phyloP scores from a whole-genome alignment of 2,329 filamentous ascomycete species.

The Cladosporium sp. region DNA sequence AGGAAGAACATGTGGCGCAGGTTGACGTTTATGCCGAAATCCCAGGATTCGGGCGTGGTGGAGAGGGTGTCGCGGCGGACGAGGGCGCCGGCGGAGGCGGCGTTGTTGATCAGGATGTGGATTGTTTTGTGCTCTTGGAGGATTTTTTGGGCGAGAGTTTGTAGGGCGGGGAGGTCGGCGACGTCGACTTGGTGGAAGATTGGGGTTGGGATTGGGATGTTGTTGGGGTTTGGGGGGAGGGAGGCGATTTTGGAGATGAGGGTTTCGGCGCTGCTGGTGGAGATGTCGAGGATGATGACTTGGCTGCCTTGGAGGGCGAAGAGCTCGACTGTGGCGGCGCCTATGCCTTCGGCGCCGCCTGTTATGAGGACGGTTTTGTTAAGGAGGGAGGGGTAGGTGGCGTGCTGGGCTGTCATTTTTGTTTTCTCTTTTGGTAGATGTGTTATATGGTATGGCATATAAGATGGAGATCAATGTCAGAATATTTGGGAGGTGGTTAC shows the following conservation, averaged over 20 bases:
- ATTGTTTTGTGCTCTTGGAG: constrained; percentile 49
- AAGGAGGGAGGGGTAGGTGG: constrained; percentile 42
- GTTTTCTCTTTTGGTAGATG: not conserved
- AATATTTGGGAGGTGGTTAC: not conserved
- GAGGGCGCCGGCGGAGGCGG: constrained; percentile 57
- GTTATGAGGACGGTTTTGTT: constrained; percentile 64
- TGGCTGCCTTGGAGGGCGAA: constrained; percentile 60
- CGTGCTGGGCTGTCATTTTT: constrained; percentile 20
- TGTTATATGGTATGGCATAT: not conserved
- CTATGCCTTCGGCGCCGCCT: constrained; percentile 65
- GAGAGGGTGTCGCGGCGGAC: constrained; percentile 62
- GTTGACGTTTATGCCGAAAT: constrained; percentile 63
- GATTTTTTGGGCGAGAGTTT: constrained; percentile 45
- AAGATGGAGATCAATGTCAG: not conserved
- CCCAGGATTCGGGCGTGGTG: constrained; percentile 62
- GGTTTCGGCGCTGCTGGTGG: constrained; percentile 50
- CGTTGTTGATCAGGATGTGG: constrained; percentile 64
- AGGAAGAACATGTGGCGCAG: constrained; percentile 66
- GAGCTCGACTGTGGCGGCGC: constrained; percentile 58
- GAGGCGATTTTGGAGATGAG: constrained; percentile 49
- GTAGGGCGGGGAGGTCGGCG: constrained; percentile 53
- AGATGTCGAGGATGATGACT: constrained; percentile 63
- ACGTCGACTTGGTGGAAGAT: constrained; percentile 51
- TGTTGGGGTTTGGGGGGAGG: constrained; percentile 32
- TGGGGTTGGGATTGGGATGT: constrained; percentile 19